phyloP scores from a whole-genome alignment of 805 yeast species.

The Ogataea sp. region DNA sequence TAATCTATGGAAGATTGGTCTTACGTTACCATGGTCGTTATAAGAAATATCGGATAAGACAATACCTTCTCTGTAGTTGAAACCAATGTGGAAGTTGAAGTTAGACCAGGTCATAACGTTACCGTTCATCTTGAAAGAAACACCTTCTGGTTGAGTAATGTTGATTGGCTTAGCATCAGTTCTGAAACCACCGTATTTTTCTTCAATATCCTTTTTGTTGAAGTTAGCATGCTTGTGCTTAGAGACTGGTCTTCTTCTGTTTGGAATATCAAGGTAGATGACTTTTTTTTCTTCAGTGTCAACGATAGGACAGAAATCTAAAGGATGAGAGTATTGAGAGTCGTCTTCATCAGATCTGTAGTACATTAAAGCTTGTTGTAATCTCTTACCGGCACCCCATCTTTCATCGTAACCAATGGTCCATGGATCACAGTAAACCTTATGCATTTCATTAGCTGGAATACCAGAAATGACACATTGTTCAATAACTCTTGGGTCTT shows the following conservation, averaged over 20 bases:
- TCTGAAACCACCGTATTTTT: conserved; percentile 58
- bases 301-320: conserved; percentile 77
- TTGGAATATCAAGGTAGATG: conserved; percentile 67
- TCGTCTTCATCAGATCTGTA: conserved; percentile 72
- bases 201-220: conserved; percentile 56
- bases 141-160: conserved; percentile 77
- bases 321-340: conserved; percentile 59
- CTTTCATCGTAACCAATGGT: conserved; percentile 57
- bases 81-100: conserved; percentile 71
- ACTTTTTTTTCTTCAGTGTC: conserved; percentile 66
- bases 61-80: conserved; percentile 81
- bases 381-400: conserved; percentile 68
- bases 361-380: conserved; percentile 77
- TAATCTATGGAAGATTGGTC: conserved; percentile 73
- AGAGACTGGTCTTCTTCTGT: conserved; percentile 63
- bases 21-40: conserved; percentile 66
- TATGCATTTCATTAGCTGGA: conserved; percentile 52
- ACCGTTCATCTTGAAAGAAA: conserved; percentile 64
- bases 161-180: conserved; percentile 57
- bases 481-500: conserved; percentile 63
- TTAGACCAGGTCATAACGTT: conserved; percentile 71
- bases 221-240: conserved; percentile 62
- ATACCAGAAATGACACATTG: conserved; percentile 68
- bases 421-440: conserved; percentile 61
- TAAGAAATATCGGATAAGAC: conserved; percentile 66